Conservation (phyloP, 2,329 filamentous ascomycete genomes). For the Mycosphaerelloides madeirae region DNA sequence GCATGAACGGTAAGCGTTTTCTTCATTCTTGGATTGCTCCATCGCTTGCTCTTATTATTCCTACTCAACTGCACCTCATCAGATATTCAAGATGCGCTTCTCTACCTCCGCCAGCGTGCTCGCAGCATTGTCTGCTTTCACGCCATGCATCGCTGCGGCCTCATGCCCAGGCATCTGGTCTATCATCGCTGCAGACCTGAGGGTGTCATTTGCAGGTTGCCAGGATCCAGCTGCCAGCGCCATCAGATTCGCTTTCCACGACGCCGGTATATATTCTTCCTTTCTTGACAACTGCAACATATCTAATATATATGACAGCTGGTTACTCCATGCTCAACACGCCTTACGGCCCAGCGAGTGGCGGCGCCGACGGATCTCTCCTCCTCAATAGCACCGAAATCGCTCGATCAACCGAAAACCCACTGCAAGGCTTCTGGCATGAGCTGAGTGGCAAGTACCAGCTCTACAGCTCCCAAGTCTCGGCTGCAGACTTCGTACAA, state of each 20-base stretch:
- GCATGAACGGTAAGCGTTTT: no score
- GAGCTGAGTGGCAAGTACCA: constrained; percentile 39
- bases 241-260: constrained; percentile 34
- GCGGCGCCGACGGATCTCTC: constrained; percentile 41
- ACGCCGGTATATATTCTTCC: constrained; percentile 12
- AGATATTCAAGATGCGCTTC: no score
- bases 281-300: not conserved
- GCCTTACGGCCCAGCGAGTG: constrained; percentile 23
- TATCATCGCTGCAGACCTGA: not conserved
- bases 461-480: constrained; percentile 26
- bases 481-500: constrained; percentile 53
- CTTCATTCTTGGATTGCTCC: no score
- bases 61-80: no score
- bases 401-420: constrained; percentile 39
- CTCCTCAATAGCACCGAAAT: constrained; percentile 37
- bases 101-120: no score
- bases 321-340: constrained; percentile 16
- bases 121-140: no score
- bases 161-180: not conserved
- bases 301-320: constrained; percentile 2
- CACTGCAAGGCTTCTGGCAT: constrained; percentile 41
- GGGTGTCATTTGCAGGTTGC: not conserved
- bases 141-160: no score
- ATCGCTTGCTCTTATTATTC: no score
- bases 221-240: constrained; percentile 12